phyloP scores from a whole-genome alignment of 73 alveolate species.

The Tetrahymena borealis region DNA sequence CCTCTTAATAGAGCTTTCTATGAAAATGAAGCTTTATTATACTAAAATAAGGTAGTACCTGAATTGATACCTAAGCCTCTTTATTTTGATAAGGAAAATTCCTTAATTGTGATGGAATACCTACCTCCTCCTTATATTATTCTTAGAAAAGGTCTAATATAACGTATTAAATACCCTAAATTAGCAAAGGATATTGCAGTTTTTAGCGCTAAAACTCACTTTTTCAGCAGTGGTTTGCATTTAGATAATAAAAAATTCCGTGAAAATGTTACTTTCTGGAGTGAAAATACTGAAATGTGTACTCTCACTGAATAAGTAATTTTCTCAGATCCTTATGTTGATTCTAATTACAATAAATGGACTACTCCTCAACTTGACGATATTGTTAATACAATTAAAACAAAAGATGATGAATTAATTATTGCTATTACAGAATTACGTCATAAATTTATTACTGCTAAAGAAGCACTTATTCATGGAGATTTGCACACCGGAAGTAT shows the following conservation, averaged over 20 bases:
- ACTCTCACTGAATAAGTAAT: background rate
- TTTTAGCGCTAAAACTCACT: background rate
- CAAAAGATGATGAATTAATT: background rate
- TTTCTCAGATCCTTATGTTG: slow-evolving; percentile 3
- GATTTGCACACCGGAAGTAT: slow-evolving; percentile 1
- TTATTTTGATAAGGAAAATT: background rate
- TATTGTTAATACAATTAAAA: background rate
- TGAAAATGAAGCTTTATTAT: background rate
- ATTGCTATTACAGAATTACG: background rate
- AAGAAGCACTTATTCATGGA: slow-evolving; percentile 6
- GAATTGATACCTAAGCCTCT: background rate
- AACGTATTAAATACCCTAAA: background rate
- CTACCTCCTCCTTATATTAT: background rate
- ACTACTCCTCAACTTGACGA: slow-evolving; percentile 4
- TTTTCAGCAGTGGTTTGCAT: background rate
- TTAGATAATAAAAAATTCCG: background rate
- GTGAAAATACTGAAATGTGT: slow-evolving; percentile 7
- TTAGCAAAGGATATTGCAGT: background rate
- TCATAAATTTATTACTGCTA: background rate
- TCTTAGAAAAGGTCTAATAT: background rate
- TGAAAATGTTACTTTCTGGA: background rate
- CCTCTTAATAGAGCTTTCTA: background rate
- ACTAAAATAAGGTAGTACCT: background rate
- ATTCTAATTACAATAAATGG: background rate
- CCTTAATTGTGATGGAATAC: background rate